A percentile compares a stretch with the other conserved stretches of the same genome.
Conservation (phyloP, 306 rosid genomes). For the Acacia confusa region DNA sequence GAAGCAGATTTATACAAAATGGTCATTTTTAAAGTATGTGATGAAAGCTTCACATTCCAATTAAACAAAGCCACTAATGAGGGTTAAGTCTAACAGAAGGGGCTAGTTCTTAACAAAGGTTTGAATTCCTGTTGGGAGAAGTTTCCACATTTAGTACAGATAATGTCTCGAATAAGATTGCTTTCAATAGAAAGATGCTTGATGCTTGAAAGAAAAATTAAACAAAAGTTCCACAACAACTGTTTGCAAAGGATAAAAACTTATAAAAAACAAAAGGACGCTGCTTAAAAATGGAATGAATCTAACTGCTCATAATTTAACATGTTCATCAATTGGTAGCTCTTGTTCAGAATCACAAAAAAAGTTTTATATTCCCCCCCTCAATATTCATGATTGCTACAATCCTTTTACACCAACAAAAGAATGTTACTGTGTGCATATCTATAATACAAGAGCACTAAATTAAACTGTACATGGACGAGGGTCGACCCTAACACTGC, state of each 20-base stretch:
- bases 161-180: accelerated
- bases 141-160: no score
- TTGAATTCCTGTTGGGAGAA: no score
- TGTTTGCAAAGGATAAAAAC: no score
- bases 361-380: neutral
- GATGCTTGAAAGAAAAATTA: no score
- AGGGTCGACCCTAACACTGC: constrained; percentile 34
- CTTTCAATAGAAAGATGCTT: no score
- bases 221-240: neutral
- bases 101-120: no score
- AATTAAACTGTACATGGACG: constrained; percentile 55
- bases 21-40: no score
- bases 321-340: neutral
- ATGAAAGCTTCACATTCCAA: no score
- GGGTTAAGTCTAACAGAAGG: no score
- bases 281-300: neutral
- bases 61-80: no score
- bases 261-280: no score
- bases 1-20: no score
- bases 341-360: neutral
- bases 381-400: constrained; percentile 25
- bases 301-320: neutral
- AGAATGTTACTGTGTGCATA: constrained; percentile 30
- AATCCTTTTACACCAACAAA: constrained; percentile 30
- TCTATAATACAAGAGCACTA: constrained; percentile 40